phyloP scores from a whole-genome alignment of 108 stramenopile species.

The Schizochytrium sp. region DNA sequence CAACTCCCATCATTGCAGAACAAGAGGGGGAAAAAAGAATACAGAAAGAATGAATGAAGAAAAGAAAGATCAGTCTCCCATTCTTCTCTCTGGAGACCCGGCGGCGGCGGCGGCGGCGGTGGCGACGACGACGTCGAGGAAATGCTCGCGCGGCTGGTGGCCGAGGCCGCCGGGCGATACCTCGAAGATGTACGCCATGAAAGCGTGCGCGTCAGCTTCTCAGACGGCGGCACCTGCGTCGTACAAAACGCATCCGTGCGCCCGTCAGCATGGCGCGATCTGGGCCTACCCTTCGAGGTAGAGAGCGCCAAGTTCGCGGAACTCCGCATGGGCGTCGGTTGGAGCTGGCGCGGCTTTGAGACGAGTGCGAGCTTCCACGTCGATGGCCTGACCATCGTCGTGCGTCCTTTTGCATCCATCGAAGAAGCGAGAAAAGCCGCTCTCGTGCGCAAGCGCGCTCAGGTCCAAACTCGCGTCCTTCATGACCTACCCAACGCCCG shows the following conservation, averaged over 20 bases:
- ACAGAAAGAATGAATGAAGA: no score
- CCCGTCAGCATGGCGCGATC: neutral
- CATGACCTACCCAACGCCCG: neutral
- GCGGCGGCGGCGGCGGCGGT: no score
- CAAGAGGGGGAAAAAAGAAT: no score
- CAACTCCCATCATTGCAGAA: no score
- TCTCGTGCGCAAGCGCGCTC: neutral
- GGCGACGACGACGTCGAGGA: no score
- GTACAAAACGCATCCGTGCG: neutral
- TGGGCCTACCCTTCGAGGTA: constrained; percentile 7
- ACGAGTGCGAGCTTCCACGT: neutral
- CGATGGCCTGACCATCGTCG: neutral
- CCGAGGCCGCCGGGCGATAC: neutral
- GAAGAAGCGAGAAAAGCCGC: neutral
- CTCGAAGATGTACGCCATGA: neutral
- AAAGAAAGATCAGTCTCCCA: no score
- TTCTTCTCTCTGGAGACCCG: no score
- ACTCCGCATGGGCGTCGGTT: neutral
- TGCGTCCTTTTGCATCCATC: neutral
- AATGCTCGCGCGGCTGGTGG: neutral
- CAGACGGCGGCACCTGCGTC: neutral
- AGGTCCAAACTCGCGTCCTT: no score
- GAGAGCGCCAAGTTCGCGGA: neutral
- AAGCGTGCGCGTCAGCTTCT: neutral
- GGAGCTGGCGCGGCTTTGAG: neutral